Conservation (phyloP, 2,329 filamentous ascomycete genomes). For the Calonectria pteridis region DNA sequence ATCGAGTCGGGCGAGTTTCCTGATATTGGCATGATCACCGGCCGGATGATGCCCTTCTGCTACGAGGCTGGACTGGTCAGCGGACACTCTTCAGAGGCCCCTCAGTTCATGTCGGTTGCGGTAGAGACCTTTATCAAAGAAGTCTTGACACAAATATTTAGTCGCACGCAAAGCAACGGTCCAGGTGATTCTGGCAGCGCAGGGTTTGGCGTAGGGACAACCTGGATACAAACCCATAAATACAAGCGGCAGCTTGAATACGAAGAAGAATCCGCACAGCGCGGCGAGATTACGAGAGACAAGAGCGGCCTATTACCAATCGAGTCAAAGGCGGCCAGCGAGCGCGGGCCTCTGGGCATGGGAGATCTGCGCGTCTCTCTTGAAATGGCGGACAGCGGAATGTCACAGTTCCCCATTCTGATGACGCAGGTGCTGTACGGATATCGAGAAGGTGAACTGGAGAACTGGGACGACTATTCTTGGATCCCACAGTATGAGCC, state of each 20-base stretch:
- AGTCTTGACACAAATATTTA: conserved; percentile 72
- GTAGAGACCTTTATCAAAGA: conserved; percentile 78
- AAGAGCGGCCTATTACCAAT: conserved; percentile 83
- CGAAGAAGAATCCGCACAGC: conserved; percentile 79
- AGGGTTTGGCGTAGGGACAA: conserved; percentile 73
- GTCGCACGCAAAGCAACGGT: conserved; percentile 74
- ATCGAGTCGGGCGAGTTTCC: conserved; percentile 79
- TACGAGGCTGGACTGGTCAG: conserved; percentile 73
- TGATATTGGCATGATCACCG: conserved; percentile 72
- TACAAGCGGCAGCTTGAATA: conserved; percentile 80
- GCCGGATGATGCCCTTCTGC: conserved; percentile 76
- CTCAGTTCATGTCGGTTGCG: conserved; percentile 74
- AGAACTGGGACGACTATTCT: conserved; percentile 73
- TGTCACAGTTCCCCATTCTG: conserved; percentile 83
- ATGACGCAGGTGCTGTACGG: conserved; percentile 76
- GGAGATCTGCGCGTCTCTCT: conserved; percentile 83
- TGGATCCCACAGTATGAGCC: conserved; percentile 59
- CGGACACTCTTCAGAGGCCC: conserved; percentile 71
- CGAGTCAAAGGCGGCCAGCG: conserved; percentile 81
- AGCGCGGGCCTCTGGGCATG: conserved; percentile 79
- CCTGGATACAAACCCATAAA: conserved; percentile 82
- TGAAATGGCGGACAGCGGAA: conserved; percentile 79
- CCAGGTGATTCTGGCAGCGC: conserved; percentile 72
- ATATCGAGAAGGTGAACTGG: conserved; percentile 82
- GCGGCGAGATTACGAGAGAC: conserved; percentile 81